Percentiles rank a stretch among this genome's conserved stretches.
Evolutionary conservation across 495 filamentous ascomycete genomes (phyloP).

Genomic region (Aspergillus steynii): DNA sequence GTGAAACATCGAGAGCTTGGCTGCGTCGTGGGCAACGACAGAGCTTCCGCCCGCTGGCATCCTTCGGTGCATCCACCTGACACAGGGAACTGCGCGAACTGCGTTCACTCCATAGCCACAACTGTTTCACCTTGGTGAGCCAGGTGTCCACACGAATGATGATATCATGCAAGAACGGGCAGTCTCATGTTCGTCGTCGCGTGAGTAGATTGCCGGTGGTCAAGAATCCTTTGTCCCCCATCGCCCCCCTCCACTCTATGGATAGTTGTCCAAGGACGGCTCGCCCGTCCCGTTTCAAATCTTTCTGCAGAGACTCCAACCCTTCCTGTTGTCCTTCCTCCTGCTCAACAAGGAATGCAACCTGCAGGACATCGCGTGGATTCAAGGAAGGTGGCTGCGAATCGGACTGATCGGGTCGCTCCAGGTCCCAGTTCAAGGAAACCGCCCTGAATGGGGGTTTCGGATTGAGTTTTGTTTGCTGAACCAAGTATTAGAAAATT

Average conservation of each 20-base stretch:
- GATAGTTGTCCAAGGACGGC: constrained; percentile 76
- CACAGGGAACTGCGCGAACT: not conserved
- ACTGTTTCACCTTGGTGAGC: not conserved
- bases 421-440: constrained; percentile 60
- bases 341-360: constrained; percentile 84
- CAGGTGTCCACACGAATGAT: not conserved
- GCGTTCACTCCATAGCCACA: not conserved
- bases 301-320: constrained; percentile 48
- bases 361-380: constrained; percentile 85
- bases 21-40: not conserved
- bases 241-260: constrained; percentile 83
- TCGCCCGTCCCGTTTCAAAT: constrained; percentile 58
- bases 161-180: not conserved
- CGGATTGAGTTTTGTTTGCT: constrained; percentile 54
- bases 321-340: constrained; percentile 49
- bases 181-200: constrained; percentile 45
- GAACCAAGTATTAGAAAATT: constrained; percentile 7
- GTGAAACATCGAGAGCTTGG: constrained; percentile 7
- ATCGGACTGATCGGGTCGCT: constrained; percentile 26
- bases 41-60: not conserved
- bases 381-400: constrained; percentile 64
- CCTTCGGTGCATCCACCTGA: not conserved
- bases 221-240: constrained; percentile 87
- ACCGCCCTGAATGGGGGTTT: constrained; percentile 57
- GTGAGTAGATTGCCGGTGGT: constrained; percentile 82